Evolutionary conservation across 495 filamentous ascomycete species (phyloP).

Genomic region (Penicillium maclennaniae): DNA sequence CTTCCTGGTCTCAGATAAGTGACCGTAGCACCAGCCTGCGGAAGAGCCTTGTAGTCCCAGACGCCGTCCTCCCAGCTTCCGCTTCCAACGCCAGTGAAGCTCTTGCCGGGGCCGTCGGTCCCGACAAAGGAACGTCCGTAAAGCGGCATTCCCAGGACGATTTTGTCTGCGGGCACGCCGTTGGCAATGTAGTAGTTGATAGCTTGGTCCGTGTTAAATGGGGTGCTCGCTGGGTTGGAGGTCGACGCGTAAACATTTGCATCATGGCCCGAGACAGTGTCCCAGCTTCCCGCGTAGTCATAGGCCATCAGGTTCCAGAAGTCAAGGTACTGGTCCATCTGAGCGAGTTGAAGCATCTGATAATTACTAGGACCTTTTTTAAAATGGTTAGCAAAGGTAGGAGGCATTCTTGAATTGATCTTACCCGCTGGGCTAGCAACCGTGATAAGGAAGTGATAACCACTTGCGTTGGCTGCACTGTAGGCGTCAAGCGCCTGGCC

Average conservation of each 20-base stretch:
- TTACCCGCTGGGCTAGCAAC: slow-evolving; percentile 57
- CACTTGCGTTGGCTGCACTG: slow-evolving; percentile 39
- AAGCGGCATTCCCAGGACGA: slow-evolving; percentile 79
- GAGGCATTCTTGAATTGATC: not conserved
- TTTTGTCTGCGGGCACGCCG: slow-evolving; percentile 62
- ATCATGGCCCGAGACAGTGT: slow-evolving; percentile 63
- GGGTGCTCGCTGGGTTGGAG: slow-evolving; percentile 54
- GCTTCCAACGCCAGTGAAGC: slow-evolving; percentile 64
- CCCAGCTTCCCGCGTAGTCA: slow-evolving; percentile 72
- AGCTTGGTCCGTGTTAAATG: slow-evolving; percentile 65
- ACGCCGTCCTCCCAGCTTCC: slow-evolving; percentile 71
- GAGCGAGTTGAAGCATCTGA: slow-evolving; percentile 51
- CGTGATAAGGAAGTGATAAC: slow-evolving; percentile 62
- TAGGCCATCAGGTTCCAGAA: slow-evolving; percentile 75
- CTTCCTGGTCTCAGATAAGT: slow-evolving; percentile 11
- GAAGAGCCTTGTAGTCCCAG: slow-evolving; percentile 71
- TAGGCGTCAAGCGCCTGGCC: slow-evolving; percentile 58
- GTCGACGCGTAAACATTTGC: slow-evolving; percentile 63
- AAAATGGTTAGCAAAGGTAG: slow-evolving; percentile 8
- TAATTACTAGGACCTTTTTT: slow-evolving; percentile 57
- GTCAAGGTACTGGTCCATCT: slow-evolving; percentile 68
- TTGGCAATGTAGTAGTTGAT: slow-evolving; percentile 56
- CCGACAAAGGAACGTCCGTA: slow-evolving; percentile 77
- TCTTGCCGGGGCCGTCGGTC: slow-evolving; percentile 65
- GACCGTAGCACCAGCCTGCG: slow-evolving; percentile 29